Evolutionary conservation across 257 asterid species (phyloP).

Genomic region (Striga asiatica): DNA sequence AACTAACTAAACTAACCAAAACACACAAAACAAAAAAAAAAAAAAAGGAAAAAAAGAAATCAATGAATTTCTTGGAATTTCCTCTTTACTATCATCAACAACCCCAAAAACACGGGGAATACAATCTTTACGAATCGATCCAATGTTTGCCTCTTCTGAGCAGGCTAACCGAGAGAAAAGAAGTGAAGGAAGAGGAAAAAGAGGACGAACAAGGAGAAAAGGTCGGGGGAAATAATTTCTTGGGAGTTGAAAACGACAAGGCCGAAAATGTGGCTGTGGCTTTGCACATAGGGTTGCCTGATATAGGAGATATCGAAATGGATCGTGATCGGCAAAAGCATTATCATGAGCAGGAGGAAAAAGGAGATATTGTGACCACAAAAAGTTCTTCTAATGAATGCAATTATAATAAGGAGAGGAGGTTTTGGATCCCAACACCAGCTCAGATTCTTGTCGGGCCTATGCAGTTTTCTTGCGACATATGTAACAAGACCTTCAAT

Average conservation of each 20-base stretch:
- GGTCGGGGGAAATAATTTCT: too few relatives aligned
- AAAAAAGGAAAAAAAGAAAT: not conserved
- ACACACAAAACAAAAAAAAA: too few relatives aligned
- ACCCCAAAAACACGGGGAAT: constrained; percentile 4
- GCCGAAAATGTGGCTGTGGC: constrained; percentile 42
- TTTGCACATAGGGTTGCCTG: constrained; percentile 75
- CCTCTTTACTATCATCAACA: constrained; percentile 34
- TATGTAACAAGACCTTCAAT: constrained; percentile 83
- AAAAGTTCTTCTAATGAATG: not conserved
- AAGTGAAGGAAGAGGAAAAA: constrained; percentile 23
- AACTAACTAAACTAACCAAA: not conserved
- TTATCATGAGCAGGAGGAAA: constrained; percentile 13
- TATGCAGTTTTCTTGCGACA: constrained; percentile 77
- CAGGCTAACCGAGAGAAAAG: constrained; percentile 32
- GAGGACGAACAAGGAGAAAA: too few relatives aligned
- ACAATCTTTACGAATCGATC: constrained; percentile 22
- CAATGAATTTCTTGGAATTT: constrained; percentile 37
- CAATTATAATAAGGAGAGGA: constrained; percentile 16
- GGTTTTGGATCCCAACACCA: constrained; percentile 91
- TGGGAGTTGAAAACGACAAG: constrained; percentile 13
- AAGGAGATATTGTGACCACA: constrained; percentile 12
- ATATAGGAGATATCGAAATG: constrained; percentile 8
- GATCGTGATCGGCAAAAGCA: constrained; percentile 10
- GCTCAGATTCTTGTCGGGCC: constrained; percentile 93
- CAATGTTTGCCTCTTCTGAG: constrained; percentile 76